Base-by-base conservation (phyloP, 345 rosid genomes). In the Eucalyptus pauciflora region DNA sequence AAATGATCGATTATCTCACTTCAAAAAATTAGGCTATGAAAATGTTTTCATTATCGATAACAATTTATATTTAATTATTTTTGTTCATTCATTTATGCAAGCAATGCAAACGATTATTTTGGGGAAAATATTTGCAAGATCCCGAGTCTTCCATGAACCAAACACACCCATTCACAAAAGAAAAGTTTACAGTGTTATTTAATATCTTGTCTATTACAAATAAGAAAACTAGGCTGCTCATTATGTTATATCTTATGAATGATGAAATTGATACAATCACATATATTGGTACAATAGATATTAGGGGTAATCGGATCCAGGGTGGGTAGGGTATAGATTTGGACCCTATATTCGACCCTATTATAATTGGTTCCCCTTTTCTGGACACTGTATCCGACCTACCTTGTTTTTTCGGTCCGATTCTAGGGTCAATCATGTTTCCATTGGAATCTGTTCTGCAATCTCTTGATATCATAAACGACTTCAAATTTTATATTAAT, bases 311-410 rank as follows among this genome's bases (percentile, higher is more conserved):
- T 51, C 8, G 56, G 9, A 7, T 51, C 3, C 2, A 51, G 22
- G 56, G 9, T 51, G 56, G 22, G 56, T 51, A 52, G 2, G 4
- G 56, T 52, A 0, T 52, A 17, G 2, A 17, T 7, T 0, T 17
- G 1, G 1, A 51, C 4, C 9, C 1, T 51, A 0, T 51, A 51
- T 9, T 17, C 0, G 1, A 17, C 24, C 24, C 2, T 52, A 17
- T 52, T 17, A 52, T 52, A 52, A 52, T 3, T 0, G 9, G 1
- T 17, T 52, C 1, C 0, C 22, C 9, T 52, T 52, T 52, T 52
- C 1, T 17, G 9, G 22, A 51, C 9, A 22, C 0, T 3, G 0
- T 52, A 52, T 9, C 1, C 0, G 2, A 52, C 24, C 2, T 2
- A 52, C 4, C 56, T 0, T 52, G 1, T 17, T 52, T 52, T 52